A percentile compares a stretch with the other conserved stretches of the same genome.
Conservation (phyloP, 2,329 filamentous ascomycete species). For the Exserohilum turcica region DNA sequence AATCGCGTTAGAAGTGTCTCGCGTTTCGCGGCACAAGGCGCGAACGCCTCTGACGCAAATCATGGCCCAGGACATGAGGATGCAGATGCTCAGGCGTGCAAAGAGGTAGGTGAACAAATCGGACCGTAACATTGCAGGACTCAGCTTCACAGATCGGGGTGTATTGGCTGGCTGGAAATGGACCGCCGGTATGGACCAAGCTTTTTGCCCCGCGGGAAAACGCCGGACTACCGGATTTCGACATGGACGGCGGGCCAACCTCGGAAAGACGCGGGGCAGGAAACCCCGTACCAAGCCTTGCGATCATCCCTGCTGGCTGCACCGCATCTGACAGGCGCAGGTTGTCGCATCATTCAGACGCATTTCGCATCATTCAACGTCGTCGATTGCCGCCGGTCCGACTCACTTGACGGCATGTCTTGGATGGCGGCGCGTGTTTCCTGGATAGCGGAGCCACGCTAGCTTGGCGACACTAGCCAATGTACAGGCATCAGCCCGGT, state of each 20-base stretch:
- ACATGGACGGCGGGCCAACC: background rate
- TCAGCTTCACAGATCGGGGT: background rate
- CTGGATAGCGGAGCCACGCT: too few species aligned
- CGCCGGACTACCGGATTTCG: background rate
- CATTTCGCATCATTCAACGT: too few species aligned
- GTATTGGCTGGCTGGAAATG: background rate
- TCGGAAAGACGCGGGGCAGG: background rate
- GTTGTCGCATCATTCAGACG: too few species aligned
- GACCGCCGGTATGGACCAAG: background rate
- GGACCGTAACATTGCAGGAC: background rate
- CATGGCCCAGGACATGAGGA: background rate
- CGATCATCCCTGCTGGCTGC: too few species aligned
- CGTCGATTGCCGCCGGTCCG: too few species aligned
- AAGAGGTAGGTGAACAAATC: background rate
- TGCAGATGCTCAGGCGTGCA: background rate
- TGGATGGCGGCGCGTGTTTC: too few species aligned
- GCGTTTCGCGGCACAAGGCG: background rate
- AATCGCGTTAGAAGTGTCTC: background rate
- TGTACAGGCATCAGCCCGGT: too few species aligned
- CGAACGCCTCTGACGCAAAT: background rate
- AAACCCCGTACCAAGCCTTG: background rate
- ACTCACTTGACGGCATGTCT: too few species aligned
- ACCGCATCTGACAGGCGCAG: too few species aligned
- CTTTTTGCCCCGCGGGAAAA: background rate
- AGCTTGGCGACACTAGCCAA: too few species aligned